Evolutionary conservation across 495 filamentous ascomycete species (phyloP), one percentile per base, ranked within the genome.

Genomic region (Cercophora scortea): DNA sequence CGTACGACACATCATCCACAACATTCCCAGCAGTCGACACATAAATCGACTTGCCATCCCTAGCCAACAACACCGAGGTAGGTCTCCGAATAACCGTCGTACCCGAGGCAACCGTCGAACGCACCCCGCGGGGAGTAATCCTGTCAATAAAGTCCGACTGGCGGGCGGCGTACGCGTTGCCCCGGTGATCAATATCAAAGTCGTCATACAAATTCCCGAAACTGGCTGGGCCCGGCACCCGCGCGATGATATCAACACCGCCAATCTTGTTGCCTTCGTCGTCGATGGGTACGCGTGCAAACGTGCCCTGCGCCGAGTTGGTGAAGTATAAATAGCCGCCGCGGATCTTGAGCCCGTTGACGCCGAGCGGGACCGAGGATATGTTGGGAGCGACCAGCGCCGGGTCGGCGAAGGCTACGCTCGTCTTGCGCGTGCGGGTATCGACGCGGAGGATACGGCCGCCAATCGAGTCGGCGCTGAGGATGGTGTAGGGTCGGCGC

Each of bases 241-340:
- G 8, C 1, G 40, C 33, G 16, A 57, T 15, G 9, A 53, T 36
- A 40, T 52, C 15, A 6, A 39, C 18, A 61, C 53, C 9, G 11
- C 67, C 64, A 0, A 64, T 50, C 3, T 48, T 57, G 13, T 42
- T 19, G 4, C 65, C 69, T 15, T 61, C 41, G 0, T 51, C 51
- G 33, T 62, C 58, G 36, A 75, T 65, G 0, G 33, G 51, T 4
- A 71, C 56, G 4, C 60, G 57, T 1, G 56, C 66, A 43, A 71
- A 76, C 5, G 57, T 60, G 4, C 58, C 61, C 35, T 60, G 55
- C 0, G 60, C 66, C 8, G 69, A 64, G 38, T 71, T 71, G 8
- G 71, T 71, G 48, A 74, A 76, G 48, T 71, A 72, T 0, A 72
- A 58, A 43, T 65, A 61, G 0, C 43, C 55, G 1, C 51, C 58